These are phyloP conservation scores for Plectosphaerella sp. DNA, from an alignment of 2,329 filamentous ascomycete genomes.

Conservation along the genomic window DNA sequence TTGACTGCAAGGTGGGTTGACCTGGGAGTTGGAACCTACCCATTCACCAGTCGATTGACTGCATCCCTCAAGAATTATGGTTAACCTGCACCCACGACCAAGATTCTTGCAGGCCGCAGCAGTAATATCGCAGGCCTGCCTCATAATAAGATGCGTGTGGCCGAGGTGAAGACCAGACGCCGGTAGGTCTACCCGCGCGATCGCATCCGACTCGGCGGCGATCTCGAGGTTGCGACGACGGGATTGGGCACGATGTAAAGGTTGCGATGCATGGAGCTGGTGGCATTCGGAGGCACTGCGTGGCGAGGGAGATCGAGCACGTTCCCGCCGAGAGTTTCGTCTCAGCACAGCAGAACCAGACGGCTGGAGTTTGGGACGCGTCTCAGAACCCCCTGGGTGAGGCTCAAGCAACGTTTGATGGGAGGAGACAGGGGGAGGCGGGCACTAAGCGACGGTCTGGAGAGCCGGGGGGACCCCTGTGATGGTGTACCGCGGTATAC, in stretches of 20 bases:
- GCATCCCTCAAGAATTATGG: too few species aligned
- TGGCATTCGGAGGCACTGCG: background rate
- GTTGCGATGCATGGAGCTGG: background rate
- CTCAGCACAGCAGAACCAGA: background rate
- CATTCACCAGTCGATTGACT: too few species aligned
- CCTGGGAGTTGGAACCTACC: too few species aligned
- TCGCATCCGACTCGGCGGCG: too few species aligned
- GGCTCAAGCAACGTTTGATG: conserved; percentile 1
- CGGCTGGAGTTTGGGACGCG: conserved; percentile 1
- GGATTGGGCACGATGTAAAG: background rate
- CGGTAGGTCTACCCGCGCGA: too few species aligned
- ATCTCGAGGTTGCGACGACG: background rate
- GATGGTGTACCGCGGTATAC: background rate
- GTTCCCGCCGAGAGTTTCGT: background rate
- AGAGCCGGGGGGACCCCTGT: background rate
- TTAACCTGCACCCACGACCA: too few species aligned
- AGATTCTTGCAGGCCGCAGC: too few species aligned
- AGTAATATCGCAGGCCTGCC: too few species aligned
- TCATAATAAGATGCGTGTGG: too few species aligned
- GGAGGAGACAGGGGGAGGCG: background rate
- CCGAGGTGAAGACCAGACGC: too few species aligned
- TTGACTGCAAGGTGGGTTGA: too few species aligned
- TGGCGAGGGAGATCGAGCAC: background rate
- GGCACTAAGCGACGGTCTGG: background rate
- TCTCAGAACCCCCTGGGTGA: conserved; percentile 2